Conservation (phyloP, 345 rosid genomes). For the Lumnitzera littorea region DNA sequence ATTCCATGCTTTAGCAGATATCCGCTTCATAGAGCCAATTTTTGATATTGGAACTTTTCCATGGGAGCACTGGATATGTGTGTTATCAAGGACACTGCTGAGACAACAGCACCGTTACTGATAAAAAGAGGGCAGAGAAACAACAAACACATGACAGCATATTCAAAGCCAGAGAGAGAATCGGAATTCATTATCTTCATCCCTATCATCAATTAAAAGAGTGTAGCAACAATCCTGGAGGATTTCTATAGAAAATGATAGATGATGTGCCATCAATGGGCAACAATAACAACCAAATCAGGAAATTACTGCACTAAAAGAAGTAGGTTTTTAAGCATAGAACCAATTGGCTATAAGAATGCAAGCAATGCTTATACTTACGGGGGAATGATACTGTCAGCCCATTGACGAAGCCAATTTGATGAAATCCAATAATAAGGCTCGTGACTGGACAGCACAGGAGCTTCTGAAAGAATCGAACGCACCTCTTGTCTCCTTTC, state of each 20-base stretch:
- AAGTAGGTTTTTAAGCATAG: no score
- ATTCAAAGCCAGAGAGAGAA: no score
- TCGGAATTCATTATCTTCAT: no score
- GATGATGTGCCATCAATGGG: no score
- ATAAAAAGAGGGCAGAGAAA: no score
- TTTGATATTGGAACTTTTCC: slow-evolving; percentile 73
- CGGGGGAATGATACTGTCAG: slow-evolving; percentile 64
- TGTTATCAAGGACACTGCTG: slow-evolving; percentile 62
- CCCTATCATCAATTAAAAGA: no score
- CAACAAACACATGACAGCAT: slow-evolving; percentile 1
- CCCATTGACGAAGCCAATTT: slow-evolving; percentile 97
- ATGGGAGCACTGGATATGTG: slow-evolving; percentile 68
- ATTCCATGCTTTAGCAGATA: slow-evolving; percentile 71
- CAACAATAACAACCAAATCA: no score
- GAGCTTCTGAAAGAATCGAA: slow-evolving; percentile 72
- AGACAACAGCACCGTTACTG: no score
- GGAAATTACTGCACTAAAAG: no score
- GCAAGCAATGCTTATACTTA: slow-evolving; percentile 31
- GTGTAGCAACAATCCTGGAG: no score
- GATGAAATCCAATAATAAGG: slow-evolving; percentile 72
- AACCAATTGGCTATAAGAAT: not conserved
- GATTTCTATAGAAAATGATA: no score
- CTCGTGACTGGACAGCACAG: slow-evolving; percentile 59
- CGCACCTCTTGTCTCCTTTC: slow-evolving; percentile 82
- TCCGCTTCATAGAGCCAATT: slow-evolving; percentile 65